A percentile compares a stretch with the other conserved stretches of the same genome.
Evolutionary conservation across 2,329 filamentous ascomycete species (phyloP).

Genomic region (Myrmaecium sp.): DNA sequence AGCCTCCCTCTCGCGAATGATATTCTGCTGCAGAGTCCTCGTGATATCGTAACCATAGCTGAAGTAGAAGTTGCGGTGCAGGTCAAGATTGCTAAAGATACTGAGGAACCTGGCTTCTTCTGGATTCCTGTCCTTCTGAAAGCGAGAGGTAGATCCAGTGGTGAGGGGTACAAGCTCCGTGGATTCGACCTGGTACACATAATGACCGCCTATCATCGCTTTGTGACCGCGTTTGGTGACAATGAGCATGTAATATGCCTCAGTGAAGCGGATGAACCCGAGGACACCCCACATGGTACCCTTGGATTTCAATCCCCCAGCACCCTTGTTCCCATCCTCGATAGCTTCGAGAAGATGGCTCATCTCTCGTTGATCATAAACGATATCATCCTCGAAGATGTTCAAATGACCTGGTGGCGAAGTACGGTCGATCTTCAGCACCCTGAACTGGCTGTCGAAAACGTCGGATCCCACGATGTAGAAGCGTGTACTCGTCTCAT

Average conservation of each 20-base stretch:
- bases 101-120: constrained; percentile 80
- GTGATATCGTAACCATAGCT: constrained; percentile 98
- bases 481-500: constrained; percentile 84
- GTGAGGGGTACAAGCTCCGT: constrained; percentile 84
- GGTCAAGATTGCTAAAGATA: constrained; percentile 79
- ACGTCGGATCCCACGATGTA: constrained; percentile 91
- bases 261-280: constrained; percentile 91
- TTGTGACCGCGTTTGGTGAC: constrained; percentile 94
- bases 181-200: constrained; percentile 85
- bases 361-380: constrained; percentile 87
- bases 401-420: constrained; percentile 61
- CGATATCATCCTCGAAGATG: constrained; percentile 84
- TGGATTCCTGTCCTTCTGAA: constrained; percentile 65
- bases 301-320: constrained; percentile 75
- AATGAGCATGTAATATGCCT: constrained; percentile 90
- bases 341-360: constrained; percentile 85
- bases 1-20: constrained; percentile 59
- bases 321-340: constrained; percentile 82
- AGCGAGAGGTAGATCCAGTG: constrained; percentile 46
- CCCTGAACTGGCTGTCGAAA: constrained; percentile 72
- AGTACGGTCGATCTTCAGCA: constrained; percentile 88
- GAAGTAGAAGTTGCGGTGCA: constrained; percentile 90
- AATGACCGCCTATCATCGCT: constrained; percentile 90
- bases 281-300: constrained; percentile 87
- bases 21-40: constrained; percentile 78